Evolutionary conservation across 306 rosid species (phyloP).

Genomic region (Prinsepia uniflora): DNA sequence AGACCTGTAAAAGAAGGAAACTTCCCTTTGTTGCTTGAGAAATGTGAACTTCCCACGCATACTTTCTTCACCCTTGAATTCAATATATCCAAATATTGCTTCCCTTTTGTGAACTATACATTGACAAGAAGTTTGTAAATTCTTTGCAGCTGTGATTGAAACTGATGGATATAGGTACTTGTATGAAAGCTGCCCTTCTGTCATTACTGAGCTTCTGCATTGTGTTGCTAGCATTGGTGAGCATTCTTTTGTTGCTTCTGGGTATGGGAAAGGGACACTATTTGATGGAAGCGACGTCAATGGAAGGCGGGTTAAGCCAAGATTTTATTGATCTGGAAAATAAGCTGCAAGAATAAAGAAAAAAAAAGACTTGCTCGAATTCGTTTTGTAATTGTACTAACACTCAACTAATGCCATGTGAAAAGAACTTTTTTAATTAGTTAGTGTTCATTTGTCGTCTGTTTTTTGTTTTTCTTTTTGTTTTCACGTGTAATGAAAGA

Average conservation of each 20-base stretch:
- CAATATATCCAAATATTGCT: neutral
- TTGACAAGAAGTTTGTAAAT: neutral
- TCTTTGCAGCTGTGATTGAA: constrained; percentile 82
- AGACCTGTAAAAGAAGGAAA: neutral
- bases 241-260: constrained; percentile 38
- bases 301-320: constrained; percentile 78
- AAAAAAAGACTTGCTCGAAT: constrained; percentile 18
- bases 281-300: constrained; percentile 62
- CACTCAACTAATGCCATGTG: constrained; percentile 24
- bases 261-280: constrained; percentile 30
- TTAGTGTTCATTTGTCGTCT: constrained; percentile 2
- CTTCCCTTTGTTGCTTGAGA: neutral
- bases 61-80: neutral
- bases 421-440: neutral
- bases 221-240: constrained; percentile 49
- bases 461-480: neutral
- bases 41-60: neutral
- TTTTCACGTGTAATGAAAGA: neutral
- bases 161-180: constrained; percentile 73
- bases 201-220: constrained; percentile 52
- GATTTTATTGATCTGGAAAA: constrained; percentile 43
- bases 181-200: constrained; percentile 77
- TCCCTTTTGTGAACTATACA: neutral
- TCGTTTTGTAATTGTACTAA: constrained; percentile 21
- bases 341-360: neutral